Evolutionary conservation across 805 yeast genomes (phyloP).

Genomic region (Kodamaea laetipori): DNA sequence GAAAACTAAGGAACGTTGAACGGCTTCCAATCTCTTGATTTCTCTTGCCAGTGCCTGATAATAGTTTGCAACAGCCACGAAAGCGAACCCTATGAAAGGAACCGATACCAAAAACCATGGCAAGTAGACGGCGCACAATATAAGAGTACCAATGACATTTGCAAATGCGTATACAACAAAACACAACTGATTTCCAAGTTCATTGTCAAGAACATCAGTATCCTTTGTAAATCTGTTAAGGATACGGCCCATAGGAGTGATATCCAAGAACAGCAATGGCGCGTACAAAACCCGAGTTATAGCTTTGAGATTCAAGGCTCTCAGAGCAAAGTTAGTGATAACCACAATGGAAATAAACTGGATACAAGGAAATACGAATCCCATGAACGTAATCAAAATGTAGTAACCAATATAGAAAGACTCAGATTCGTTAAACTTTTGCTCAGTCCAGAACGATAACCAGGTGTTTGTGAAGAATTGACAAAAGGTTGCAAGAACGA

Average conservation of each 20-base stretch:
- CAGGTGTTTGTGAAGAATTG: constrained; percentile 67
- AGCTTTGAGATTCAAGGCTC: constrained; percentile 59
- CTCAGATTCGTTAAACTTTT: constrained; percentile 50
- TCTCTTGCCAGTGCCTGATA: constrained; percentile 77
- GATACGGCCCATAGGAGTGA: constrained; percentile 86
- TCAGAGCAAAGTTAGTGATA: constrained; percentile 53
- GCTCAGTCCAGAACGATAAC: constrained; percentile 79
- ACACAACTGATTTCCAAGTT: constrained; percentile 68
- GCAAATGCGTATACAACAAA: constrained; percentile 55
- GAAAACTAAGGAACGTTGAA: constrained; percentile 69
- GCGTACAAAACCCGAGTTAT: constrained; percentile 64
- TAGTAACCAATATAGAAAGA: constrained; percentile 75
- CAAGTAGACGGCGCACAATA: constrained; percentile 65
- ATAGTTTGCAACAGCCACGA: constrained; percentile 48
- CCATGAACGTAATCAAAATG: constrained; percentile 57
- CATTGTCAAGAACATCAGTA: constrained; percentile 81
- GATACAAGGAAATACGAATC: constrained; percentile 44
- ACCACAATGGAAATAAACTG: constrained; percentile 48
- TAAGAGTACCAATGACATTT: constrained; percentile 60
- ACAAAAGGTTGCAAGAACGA: constrained; percentile 48
- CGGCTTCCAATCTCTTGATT: constrained; percentile 72
- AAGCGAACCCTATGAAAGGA: constrained; percentile 51
- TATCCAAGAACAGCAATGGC: constrained; percentile 81
- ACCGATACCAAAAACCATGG: constrained; percentile 75
- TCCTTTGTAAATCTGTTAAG: constrained; percentile 86